Base-by-base conservation (phyloP, 495 filamentous ascomycete species). In the Xylaria grammica region DNA sequence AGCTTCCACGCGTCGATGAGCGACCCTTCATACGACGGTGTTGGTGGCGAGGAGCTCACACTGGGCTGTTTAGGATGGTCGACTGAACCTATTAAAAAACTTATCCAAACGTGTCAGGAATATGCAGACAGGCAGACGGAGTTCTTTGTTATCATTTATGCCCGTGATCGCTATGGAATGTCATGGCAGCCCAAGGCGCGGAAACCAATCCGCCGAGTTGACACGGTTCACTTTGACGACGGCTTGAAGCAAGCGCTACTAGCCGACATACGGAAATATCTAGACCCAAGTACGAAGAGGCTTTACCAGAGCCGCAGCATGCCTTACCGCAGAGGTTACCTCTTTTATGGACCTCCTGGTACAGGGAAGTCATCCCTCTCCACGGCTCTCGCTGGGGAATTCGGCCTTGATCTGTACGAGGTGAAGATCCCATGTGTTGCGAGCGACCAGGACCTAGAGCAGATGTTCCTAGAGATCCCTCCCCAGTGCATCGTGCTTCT, bases 261-360 rank as follows among this genome's bases (percentile, higher is more conserved):
- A 4, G 71, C 78, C 32, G 92, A 97, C 71, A 89, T 95, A 67
- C 87, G 87, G 62, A 90, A 93, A 64, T 96, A 94, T 68, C 80
- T 96, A 7, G 87, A 93, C 62, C 87, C 89, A 0, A 76, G 82
- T 10, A 92, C 89, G 8, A 81, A 85, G 44, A 78, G 82, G 49
- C 91, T 89, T 81, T 95, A 94, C 72, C 82, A 86, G 27, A 74
- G 81, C n/a, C 84, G 87, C 32, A 87, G 86, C 26, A 85, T 90
- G 65, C 87, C 88, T 0, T 90, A 90, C 68, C 81, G 87, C 2
- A 76, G 87, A 56, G 88, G 86, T 4, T 87, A 86, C 63, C 74
- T 90, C 0, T 82, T 91, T 38, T 81, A 87, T 63, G 88, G 88
- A 0, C 86, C 88, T 0, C 89, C 88, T 4, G 89, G 89, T 5